These are phyloP conservation scores for Plantago coronopus DNA, from an alignment of 305 asterid species.

Conservation along the genomic window DNA sequence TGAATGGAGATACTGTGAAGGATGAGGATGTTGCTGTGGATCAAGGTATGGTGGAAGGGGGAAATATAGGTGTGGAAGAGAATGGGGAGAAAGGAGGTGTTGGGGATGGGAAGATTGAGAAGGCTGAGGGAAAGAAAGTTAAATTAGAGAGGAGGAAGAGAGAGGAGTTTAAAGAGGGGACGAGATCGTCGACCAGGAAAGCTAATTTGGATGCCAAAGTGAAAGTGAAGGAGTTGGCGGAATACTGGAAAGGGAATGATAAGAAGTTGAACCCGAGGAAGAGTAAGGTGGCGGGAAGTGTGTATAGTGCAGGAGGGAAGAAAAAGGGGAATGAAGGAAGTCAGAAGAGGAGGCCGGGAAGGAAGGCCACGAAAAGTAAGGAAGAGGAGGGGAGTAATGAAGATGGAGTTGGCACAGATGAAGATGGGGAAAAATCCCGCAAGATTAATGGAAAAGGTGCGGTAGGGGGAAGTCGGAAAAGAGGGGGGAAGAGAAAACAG, in stretches of 20 bases:
- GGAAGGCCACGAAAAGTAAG: conserved; percentile 21
- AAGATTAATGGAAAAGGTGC: not conserved
- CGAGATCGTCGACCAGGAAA: too few relatives aligned
- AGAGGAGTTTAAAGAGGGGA: too few relatives aligned
- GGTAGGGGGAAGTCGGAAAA: not conserved
- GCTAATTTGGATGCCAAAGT: too few relatives aligned
- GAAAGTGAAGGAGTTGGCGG: too few relatives aligned
- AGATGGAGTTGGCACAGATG: not conserved
- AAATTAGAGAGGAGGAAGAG: too few relatives aligned
- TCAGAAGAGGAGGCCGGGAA: conserved; percentile 8
- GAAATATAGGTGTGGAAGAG: not conserved
- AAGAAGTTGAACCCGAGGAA: too few relatives aligned
- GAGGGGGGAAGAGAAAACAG: not conserved
- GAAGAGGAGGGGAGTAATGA: conserved; percentile 19
- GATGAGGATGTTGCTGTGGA: not conserved
- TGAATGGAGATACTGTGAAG: not conserved
- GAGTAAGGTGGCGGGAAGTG: not conserved
- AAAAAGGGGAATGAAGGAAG: not conserved
- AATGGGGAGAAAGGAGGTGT: not conserved
- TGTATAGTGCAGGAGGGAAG: not conserved
- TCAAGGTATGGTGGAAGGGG: not conserved
- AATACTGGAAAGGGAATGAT: too few relatives aligned
- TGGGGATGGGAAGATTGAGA: too few relatives aligned
- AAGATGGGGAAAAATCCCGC: not conserved
- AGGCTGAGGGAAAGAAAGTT: too few relatives aligned